A percentile compares a stretch with the other conserved stretches of the same genome.
phyloP scores from a whole-genome alignment of 2,329 filamentous ascomycete genomes.

The Thielaviopsis populi region DNA sequence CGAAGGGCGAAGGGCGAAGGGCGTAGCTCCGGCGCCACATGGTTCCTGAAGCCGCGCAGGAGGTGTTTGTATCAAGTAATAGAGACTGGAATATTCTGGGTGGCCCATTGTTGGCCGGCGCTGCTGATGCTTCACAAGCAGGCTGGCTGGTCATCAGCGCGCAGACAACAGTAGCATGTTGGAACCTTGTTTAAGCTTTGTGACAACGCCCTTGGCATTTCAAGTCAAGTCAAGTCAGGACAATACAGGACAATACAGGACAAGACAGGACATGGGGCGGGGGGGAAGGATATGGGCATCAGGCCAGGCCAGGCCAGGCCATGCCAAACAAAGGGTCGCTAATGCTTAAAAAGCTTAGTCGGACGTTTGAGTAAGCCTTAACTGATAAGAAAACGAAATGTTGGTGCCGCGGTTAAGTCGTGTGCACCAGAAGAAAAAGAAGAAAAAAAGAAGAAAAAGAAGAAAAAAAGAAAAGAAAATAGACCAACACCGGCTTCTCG shows the following conservation, averaged over 20 bases:
- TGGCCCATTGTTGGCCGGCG: too few relatives aligned
- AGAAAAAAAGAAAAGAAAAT: too few relatives aligned
- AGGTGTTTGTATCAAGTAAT: conserved; percentile 2
- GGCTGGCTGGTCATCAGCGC: background rate
- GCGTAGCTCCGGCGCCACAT: background rate
- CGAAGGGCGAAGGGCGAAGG: too few relatives aligned
- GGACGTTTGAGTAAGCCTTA: background rate
- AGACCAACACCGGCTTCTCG: background rate
- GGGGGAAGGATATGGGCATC: background rate
- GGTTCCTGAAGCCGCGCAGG: background rate
- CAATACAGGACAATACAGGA: background rate
- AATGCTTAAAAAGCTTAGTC: background rate
- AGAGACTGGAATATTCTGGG: background rate
- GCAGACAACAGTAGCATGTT: background rate
- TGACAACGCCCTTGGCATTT: background rate
- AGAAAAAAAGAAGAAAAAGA: background rate
- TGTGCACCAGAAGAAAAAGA: background rate
- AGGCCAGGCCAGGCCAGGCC: background rate
- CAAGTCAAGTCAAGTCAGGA: background rate
- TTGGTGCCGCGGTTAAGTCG: too few relatives aligned
- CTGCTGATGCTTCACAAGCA: too few relatives aligned
- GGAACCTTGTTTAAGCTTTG: background rate
- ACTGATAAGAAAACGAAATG: background rate
- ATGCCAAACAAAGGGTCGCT: background rate
- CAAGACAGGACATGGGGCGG: background rate